A percentile compares a stretch with the other conserved stretches of the same genome.
These are phyloP conservation scores for Cercospora berteroae DNA, from an alignment of 2,329 filamentous ascomycete species.

Conservation along the genomic window DNA sequence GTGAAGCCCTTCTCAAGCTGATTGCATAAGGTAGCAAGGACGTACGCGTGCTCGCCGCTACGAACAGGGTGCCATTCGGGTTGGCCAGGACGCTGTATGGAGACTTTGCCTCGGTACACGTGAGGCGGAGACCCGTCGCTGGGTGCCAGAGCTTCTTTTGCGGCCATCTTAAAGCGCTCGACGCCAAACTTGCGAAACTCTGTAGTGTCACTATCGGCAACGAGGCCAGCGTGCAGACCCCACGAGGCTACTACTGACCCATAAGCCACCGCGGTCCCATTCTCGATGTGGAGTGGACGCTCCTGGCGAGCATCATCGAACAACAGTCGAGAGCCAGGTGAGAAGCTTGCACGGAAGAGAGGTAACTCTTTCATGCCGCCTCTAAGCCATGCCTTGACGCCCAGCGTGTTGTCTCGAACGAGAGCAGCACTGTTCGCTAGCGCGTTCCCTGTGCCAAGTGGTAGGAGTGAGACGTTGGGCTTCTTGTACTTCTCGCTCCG, in stretches of 20 bases:
- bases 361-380: constrained; percentile 42
- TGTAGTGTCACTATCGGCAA: constrained; percentile 85
- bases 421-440: constrained; percentile 47
- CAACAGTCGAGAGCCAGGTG: constrained; percentile 44
- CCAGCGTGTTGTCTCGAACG: constrained; percentile 42
- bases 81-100: constrained; percentile 37
- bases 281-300: constrained; percentile 35
- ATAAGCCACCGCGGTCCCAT: constrained; percentile 46
- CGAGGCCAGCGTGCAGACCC: constrained; percentile 83
- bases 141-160: constrained; percentile 68
- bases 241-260: constrained; percentile 87
- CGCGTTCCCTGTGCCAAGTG: constrained; percentile 49
- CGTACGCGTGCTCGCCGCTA: constrained; percentile 65
- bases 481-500: constrained; percentile 51
- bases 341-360: constrained; percentile 47
- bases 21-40: constrained; percentile 73
- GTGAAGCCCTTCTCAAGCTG: constrained; percentile 78
- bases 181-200: constrained; percentile 75
- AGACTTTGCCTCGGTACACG: constrained; percentile 56
- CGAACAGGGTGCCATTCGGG: constrained; percentile 38
- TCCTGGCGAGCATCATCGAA: constrained; percentile 48
- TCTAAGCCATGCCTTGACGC: constrained; percentile 41
- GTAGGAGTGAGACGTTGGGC: constrained; percentile 56
- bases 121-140: constrained; percentile 54
- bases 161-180: constrained; percentile 81